A percentile compares a stretch with the other conserved stretches of the same genome.
These are phyloP conservation scores for Lentinus tigrinus DNA, from an alignment of 768 basidiomycete species.

Conservation along the genomic window DNA sequence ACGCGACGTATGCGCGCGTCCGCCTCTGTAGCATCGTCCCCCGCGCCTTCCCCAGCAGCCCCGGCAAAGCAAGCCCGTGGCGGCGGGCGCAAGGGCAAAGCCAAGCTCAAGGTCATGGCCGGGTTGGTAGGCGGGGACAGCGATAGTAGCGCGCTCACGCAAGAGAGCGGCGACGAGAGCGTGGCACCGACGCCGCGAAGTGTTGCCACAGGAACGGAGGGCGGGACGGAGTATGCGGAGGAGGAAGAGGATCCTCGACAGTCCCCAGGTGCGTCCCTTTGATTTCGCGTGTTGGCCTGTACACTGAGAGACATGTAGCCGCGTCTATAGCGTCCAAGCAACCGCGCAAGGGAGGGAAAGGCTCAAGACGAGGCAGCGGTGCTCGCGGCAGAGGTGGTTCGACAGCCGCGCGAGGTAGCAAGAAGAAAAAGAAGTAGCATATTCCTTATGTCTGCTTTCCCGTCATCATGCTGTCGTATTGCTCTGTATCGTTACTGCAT, in stretches of 20 bases:
- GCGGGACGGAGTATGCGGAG: constrained; percentile 62
- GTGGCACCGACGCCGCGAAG: constrained; percentile 57
- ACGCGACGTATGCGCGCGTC: constrained; percentile 63
- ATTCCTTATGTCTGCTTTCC: neutral
- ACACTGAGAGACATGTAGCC: neutral
- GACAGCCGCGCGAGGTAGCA: constrained; percentile 38
- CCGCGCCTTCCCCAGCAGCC: constrained; percentile 39
- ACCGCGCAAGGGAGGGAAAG: constrained; percentile 31
- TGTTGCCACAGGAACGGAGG: constrained; percentile 72
- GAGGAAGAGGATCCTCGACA: constrained; percentile 67
- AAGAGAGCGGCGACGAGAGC: constrained; percentile 79
- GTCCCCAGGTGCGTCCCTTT: constrained; percentile 47
- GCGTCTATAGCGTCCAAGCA: constrained; percentile 21
- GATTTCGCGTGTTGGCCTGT: neutral
- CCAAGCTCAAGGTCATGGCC: constrained; percentile 53
- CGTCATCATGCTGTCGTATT: constrained; percentile 3
- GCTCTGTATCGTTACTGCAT: constrained; percentile 9
- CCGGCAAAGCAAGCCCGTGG: constrained; percentile 33
- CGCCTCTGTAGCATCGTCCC: constrained; percentile 61
- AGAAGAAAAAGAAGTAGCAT: constrained; percentile 42
- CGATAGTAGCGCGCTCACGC: constrained; percentile 80
- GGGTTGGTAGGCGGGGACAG: constrained; percentile 81
- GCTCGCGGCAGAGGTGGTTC: constrained; percentile 30
- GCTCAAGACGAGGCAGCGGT: constrained; percentile 24
- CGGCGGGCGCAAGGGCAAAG: constrained; percentile 45